A percentile compares a stretch with the other conserved stretches of the same genome.
phyloP scores from a whole-genome alignment of 805 yeast genomes.

The Hemisphaericaspora nanyangensis region DNA sequence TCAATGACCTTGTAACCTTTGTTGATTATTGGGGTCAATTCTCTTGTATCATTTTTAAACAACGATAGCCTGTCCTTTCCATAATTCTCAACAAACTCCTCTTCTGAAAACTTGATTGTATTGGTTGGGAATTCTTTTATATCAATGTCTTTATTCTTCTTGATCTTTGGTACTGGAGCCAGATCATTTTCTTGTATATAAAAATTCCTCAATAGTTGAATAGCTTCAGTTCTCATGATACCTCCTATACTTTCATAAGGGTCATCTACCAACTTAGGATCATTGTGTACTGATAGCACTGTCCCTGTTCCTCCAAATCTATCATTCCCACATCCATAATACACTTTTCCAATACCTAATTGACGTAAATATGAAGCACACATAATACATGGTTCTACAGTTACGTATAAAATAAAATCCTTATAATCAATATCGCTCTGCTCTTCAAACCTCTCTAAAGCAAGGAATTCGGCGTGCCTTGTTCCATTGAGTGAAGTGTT shows the following conservation, averaged over 20 bases:
- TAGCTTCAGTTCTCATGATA: conserved; percentile 73
- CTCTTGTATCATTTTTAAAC: conserved; percentile 12
- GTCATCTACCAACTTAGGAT: conserved; percentile 14
- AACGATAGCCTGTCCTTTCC: conserved; percentile 25
- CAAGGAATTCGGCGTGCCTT: conserved; percentile 89
- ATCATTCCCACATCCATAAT: conserved; percentile 92
- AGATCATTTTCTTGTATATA: conserved; percentile 80
- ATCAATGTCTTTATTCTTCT: conserved; percentile 62
- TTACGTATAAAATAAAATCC: conserved; percentile 74
- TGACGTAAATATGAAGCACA: conserved; percentile 92
- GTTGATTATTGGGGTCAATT: conserved; percentile 22
- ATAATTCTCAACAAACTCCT: conserved; percentile 49
- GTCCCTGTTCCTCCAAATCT: conserved; percentile 97
- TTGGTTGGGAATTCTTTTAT: conserved; percentile 53
- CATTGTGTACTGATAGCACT: conserved; percentile 50
- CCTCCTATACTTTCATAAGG: conserved; percentile 70
- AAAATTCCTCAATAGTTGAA: conserved; percentile 74
- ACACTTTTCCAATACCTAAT: conserved; percentile 65
- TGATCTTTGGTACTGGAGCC: conserved; percentile 78
- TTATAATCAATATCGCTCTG: conserved; percentile 26
- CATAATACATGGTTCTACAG: conserved; percentile 98
- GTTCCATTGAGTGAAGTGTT: conserved; percentile 83
- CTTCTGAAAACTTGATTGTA: conserved; percentile 45
- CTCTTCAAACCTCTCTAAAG: conserved; percentile 45
- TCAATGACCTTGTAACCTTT: conserved; percentile 18